These are phyloP conservation scores for Flagelloscypha sp. DNA, from an alignment of 768 basidiomycete species.

Conservation along the genomic window DNA sequence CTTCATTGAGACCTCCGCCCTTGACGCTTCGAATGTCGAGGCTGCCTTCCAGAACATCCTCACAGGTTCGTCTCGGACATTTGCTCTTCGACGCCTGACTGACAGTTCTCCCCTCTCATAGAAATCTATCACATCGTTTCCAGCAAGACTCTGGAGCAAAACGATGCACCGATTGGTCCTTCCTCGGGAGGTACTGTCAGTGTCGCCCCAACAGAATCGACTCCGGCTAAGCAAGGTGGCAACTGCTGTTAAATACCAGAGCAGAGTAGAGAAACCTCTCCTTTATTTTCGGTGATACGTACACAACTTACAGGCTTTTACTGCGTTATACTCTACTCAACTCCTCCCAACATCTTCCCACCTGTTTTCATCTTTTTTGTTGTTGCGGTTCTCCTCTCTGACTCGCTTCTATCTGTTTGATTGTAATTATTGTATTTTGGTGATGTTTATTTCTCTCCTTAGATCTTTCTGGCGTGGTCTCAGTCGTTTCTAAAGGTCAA, in stretches of 20 bases:
- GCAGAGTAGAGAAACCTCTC: no score
- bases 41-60: constrained; percentile 95
- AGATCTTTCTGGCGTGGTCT: no score
- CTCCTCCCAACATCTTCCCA: no score
- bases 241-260: constrained; percentile 64
- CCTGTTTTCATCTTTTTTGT: no score
- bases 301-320: no score
- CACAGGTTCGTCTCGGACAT: constrained; percentile 48
- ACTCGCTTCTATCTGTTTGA: no score
- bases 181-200: constrained; percentile 78
- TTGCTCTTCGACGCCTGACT: constrained; percentile 5
- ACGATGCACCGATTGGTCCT: constrained; percentile 68
- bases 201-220: constrained; percentile 68
- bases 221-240: constrained; percentile 44
- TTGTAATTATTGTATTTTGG: no score
- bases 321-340: no score
- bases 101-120: constrained; percentile 21
- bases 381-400: no score
- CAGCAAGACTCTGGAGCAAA: constrained; percentile 87
- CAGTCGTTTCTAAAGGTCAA: no score
- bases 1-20: constrained; percentile 98
- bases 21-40: constrained; percentile 99
- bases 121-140: constrained; percentile 98
- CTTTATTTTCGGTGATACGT: no score
- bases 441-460: no score